phyloP scores from a whole-genome alignment of 202 grass and related monocot genomes.

The Thinopyrum obtusiflorum region DNA sequence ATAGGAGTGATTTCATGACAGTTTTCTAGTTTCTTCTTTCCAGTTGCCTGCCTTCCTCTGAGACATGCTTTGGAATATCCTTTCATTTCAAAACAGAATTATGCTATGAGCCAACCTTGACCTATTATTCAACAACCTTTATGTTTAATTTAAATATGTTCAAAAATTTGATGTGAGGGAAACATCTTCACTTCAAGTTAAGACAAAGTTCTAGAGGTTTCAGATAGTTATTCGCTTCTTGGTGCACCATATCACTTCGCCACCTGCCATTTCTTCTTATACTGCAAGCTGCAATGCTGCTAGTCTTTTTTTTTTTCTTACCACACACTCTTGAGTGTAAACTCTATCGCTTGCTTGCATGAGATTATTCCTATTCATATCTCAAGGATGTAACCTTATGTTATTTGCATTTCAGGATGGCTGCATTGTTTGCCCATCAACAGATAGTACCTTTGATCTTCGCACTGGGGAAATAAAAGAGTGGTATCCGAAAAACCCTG shows the following conservation, averaged over 20 bases:
- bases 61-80: not conserved
- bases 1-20: not conserved
- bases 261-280: not conserved
- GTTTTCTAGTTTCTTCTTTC: not conserved
- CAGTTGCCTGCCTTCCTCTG: not conserved
- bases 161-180: not conserved
- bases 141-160: not conserved
- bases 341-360: not conserved
- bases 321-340: not conserved
- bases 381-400: not conserved
- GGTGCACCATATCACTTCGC: not conserved
- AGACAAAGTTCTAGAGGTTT: not conserved
- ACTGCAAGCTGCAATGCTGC: not conserved
- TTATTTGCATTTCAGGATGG: conserved; percentile 68
- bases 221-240: not conserved
- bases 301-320: not conserved
- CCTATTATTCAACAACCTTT: not conserved
- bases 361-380: not conserved
- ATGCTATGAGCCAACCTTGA: not conserved
- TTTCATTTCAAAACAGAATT: not conserved
- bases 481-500: conserved; percentile 95
- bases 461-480: conserved; percentile 86
- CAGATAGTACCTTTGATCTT: conserved; percentile 94
- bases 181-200: not conserved
- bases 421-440: conserved; percentile 88